These are phyloP conservation scores for Erysimum cheiri DNA, from an alignment of 441 rosid species.

Conservation along the genomic window DNA sequence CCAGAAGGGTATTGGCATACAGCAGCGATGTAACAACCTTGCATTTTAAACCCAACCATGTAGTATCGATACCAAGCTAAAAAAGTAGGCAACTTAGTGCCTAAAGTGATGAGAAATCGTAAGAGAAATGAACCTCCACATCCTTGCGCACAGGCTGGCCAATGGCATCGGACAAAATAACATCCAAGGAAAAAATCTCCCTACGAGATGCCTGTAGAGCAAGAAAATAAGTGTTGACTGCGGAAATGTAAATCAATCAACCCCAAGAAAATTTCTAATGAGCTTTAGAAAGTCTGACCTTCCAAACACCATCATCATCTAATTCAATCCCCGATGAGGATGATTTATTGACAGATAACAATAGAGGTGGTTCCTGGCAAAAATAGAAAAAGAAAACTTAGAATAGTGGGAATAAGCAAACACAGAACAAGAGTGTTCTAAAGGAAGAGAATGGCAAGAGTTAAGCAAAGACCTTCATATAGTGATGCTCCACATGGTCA, in stretches of 20 bases:
- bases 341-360: conserved; percentile 59
- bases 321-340: conserved; percentile 65
- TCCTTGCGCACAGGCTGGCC: conserved; percentile 61
- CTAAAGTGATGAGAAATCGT: conserved; percentile 3
- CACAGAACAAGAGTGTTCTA: conserved; percentile 1
- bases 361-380: conserved; percentile 67
- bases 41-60: conserved; percentile 27
- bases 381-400: conserved; percentile 32
- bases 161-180: conserved; percentile 62
- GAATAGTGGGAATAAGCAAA: conserved; percentile 4
- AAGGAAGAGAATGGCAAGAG: conserved; percentile 24
- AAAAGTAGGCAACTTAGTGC: conserved; percentile 1
- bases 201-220: conserved; percentile 67
- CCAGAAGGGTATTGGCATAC: conserved; percentile 67
- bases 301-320: conserved; percentile 72
- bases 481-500: conserved; percentile 52
- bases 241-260: background rate
- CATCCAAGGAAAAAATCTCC: conserved; percentile 72
- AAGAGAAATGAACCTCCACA: conserved; percentile 53
- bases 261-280: background rate
- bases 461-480: conserved; percentile 48
- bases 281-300: conserved; percentile 52
- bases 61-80: background rate
- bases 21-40: conserved; percentile 72
- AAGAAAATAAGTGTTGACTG: background rate